These are phyloP conservation scores for Panicum virgatum DNA, from an alignment of 202 grass and related monocot species.

Conservation along the genomic window DNA sequence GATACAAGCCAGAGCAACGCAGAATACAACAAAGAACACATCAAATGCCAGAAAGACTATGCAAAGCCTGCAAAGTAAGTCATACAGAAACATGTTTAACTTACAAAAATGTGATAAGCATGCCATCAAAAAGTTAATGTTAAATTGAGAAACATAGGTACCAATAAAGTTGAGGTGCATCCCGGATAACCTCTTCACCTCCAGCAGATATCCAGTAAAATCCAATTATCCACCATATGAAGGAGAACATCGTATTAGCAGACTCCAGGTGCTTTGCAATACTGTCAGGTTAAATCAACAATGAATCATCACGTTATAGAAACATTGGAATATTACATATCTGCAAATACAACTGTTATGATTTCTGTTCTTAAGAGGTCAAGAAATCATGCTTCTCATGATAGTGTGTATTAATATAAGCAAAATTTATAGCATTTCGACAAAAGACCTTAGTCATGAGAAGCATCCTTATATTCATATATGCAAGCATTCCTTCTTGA, in stretches of 20 bases:
- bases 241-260: constrained; percentile 78
- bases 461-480: neutral
- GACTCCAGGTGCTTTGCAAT: constrained; percentile 69
- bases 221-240: constrained; percentile 82
- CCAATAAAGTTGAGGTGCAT: constrained; percentile 76
- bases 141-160: constrained; percentile 25
- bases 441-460: neutral
- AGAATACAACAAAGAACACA: constrained; percentile 84
- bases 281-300: constrained; percentile 48
- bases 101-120: neutral
- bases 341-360: neutral
- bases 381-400: neutral
- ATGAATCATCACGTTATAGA: constrained; percentile 19
- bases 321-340: neutral
- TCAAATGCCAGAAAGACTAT: constrained; percentile 88
- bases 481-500: neutral
- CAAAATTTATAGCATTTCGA: neutral
- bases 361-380: neutral
- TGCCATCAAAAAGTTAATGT: neutral
- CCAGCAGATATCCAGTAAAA: constrained; percentile 82
- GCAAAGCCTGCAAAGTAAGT: constrained; percentile 60
- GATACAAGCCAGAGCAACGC: constrained; percentile 64
- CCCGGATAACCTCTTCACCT: constrained; percentile 52
- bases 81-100: constrained; percentile 4
- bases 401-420: neutral